phyloP scores from a whole-genome alignment of 1,284 basidiomycete species.

The Cryptococcus deneoformans region DNA sequence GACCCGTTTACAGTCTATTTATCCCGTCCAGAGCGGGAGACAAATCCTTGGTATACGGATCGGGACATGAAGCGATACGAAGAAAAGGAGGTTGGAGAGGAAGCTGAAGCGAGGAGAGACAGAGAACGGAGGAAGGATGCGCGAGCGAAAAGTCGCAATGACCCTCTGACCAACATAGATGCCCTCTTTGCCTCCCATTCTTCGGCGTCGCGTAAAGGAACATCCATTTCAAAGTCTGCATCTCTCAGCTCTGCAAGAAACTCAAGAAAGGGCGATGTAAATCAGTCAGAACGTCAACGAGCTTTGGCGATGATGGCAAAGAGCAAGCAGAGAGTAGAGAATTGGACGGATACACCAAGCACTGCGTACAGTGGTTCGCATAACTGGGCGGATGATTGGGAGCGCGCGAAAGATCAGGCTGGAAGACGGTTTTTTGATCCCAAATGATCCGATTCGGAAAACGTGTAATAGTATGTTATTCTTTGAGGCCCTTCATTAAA shows the following conservation, averaged over 20 bases:
- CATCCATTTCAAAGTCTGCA: not conserved
- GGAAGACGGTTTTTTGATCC: slow-evolving; percentile 28
- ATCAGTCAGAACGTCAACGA: slow-evolving; percentile 38
- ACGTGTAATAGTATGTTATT: no score
- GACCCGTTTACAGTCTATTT: slow-evolving; percentile 51
- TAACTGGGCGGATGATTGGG: slow-evolving; percentile 36
- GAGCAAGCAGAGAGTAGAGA: slow-evolving; percentile 9
- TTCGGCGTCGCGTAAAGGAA: not conserved
- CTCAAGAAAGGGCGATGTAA: slow-evolving; percentile 24
- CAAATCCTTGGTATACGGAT: slow-evolving; percentile 50
- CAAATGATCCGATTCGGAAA: not conserved
- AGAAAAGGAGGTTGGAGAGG: slow-evolving; percentile 42
- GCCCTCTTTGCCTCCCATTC: slow-evolving; percentile 3
- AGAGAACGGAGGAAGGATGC: slow-evolving; percentile 44
- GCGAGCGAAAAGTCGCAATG: slow-evolving; percentile 34
- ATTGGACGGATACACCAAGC: slow-evolving; percentile 34
- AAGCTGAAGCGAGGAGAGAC: slow-evolving; percentile 38
- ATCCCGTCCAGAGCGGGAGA: slow-evolving; percentile 46
- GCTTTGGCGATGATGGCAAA: slow-evolving; percentile 45
- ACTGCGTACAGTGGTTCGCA: slow-evolving; percentile 14
- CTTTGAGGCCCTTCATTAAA: not conserved
- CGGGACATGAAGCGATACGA: slow-evolving; percentile 41
- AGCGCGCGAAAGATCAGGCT: slow-evolving; percentile 40
- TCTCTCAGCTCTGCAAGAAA: slow-evolving; percentile 12
- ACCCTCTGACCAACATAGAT: slow-evolving; percentile 36